Evolutionary conservation across 192 early-diverging fungal genomes (phyloP).

Genomic region (Podila minutissima): DNA sequence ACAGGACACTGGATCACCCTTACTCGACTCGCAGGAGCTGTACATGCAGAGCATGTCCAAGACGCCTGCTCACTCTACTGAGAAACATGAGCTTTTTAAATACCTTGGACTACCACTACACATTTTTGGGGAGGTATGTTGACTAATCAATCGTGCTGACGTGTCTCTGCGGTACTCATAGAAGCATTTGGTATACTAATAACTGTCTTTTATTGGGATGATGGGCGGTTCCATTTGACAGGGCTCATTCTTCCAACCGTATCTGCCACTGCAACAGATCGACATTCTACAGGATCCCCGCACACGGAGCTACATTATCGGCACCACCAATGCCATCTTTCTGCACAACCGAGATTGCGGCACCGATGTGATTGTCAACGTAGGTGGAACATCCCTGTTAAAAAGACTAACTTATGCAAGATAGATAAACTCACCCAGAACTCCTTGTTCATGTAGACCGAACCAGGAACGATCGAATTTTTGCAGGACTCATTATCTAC

Average conservation of each 20-base stretch:
- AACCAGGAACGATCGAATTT: slow-evolving; percentile 77
- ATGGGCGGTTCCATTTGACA: slow-evolving; percentile 15
- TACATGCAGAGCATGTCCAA: slow-evolving; percentile 53
- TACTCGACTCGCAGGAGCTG: slow-evolving; percentile 54
- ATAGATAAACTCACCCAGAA: not conserved
- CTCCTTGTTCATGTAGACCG: slow-evolving; percentile 57
- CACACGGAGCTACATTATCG: slow-evolving; percentile 78
- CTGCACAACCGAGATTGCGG: slow-evolving; percentile 75
- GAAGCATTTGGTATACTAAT: too few species aligned
- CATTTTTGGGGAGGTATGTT: slow-evolving; percentile 65
- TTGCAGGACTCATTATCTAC: slow-evolving; percentile 66
- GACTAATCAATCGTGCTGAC: not conserved
- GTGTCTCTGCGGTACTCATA: too few species aligned
- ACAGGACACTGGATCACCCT: slow-evolving; percentile 59
- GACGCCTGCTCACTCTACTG: slow-evolving; percentile 46
- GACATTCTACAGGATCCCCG: slow-evolving; percentile 73
- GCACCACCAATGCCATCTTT: slow-evolving; percentile 85
- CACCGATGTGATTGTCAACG: slow-evolving; percentile 81
- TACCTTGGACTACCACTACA: slow-evolving; percentile 69
- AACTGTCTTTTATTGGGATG: not conserved
- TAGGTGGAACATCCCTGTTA: slow-evolving; percentile 19
- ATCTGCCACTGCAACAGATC: slow-evolving; percentile 85
- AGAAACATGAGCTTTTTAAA: slow-evolving; percentile 56
- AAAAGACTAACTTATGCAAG: too few species aligned
- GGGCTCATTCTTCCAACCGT: slow-evolving; percentile 85